These are phyloP conservation scores for Limnomonas spitsbergensis DNA, from an alignment of 139 green algal species.

Conservation along the genomic window DNA sequence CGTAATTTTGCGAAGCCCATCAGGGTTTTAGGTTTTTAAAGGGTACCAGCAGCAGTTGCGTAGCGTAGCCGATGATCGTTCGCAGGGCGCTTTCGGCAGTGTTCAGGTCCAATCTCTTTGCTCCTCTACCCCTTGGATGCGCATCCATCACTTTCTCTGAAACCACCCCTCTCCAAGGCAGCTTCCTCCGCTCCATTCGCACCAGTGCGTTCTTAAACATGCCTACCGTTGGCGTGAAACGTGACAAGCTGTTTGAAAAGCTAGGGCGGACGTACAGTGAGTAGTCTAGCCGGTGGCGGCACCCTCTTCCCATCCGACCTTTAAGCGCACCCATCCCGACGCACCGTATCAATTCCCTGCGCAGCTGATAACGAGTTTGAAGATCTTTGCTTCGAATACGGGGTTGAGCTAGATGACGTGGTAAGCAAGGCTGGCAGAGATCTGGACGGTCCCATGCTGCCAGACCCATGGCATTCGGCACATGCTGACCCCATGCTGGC, in stretches of 20 bases:
- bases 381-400: conserved; percentile 97
- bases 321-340: not conserved
- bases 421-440: conserved; percentile 47
- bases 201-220: conserved; percentile 49
- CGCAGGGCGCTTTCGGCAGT: too few species aligned
- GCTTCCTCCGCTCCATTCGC: not conserved
- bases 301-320: not conserved
- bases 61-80: too few species aligned
- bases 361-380: conserved; percentile 95
- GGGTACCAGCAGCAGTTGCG: too few species aligned
- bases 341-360: not conserved
- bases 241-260: conserved; percentile 85
- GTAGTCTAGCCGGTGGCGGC: conserved; percentile 71
- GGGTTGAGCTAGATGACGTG: conserved; percentile 98
- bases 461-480: too few species aligned
- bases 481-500: too few species aligned
- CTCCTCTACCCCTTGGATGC: too few species aligned
- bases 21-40: too few species aligned
- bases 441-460: too few species aligned
- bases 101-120: too few species aligned
- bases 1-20: too few species aligned
- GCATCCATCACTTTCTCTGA: too few species aligned
- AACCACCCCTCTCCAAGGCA: too few species aligned
- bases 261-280: conserved; percentile 87
- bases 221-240: conserved; percentile 84